Evolutionary conservation across 2,329 filamentous ascomycete genomes (phyloP).

Genomic region (Epichloe uncinata): DNA sequence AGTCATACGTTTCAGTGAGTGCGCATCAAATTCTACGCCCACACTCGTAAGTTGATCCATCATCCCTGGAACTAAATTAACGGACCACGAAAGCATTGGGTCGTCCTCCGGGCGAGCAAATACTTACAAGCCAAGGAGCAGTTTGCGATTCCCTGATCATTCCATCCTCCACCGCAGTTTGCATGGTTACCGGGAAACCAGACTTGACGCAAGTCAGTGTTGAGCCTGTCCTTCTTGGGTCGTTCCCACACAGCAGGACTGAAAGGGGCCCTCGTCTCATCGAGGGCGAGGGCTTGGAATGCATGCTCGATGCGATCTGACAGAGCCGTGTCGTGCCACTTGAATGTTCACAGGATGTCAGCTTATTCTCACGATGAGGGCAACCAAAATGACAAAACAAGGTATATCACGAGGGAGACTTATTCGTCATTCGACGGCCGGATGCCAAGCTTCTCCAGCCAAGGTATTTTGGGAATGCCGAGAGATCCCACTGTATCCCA

Average conservation of each 20-base stretch:
- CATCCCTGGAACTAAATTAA: constrained; percentile 28
- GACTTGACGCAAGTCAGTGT: constrained; percentile 34
- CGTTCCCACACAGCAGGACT: constrained; percentile 42
- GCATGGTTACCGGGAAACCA: constrained; percentile 63
- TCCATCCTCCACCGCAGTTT: constrained; percentile 58
- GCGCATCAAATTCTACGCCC: constrained; percentile 34
- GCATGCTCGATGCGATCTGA: constrained; percentile 41
- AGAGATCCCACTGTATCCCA: constrained; percentile 32
- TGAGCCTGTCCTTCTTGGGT: constrained; percentile 21
- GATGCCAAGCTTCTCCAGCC: constrained; percentile 34
- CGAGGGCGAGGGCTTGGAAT: constrained; percentile 45
- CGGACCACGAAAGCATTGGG: not conserved
- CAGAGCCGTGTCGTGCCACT: constrained; percentile 40
- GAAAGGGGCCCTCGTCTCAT: constrained; percentile 42
- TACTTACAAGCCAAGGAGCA: constrained; percentile 26
- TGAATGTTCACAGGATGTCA: constrained; percentile 27
- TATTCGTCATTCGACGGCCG: constrained; percentile 32
- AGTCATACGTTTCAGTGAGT: constrained; percentile 28
- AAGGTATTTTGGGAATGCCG: constrained; percentile 31
- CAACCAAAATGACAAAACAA: not conserved
- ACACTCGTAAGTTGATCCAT: constrained; percentile 41
- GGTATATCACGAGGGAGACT: constrained; percentile 15
- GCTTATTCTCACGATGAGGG: constrained; percentile 5
- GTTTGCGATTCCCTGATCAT: constrained; percentile 32
- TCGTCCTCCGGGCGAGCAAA: not conserved